Evolutionary conservation across 768 basidiomycete genomes (phyloP).

Genomic region (Tulasnella sp.): DNA sequence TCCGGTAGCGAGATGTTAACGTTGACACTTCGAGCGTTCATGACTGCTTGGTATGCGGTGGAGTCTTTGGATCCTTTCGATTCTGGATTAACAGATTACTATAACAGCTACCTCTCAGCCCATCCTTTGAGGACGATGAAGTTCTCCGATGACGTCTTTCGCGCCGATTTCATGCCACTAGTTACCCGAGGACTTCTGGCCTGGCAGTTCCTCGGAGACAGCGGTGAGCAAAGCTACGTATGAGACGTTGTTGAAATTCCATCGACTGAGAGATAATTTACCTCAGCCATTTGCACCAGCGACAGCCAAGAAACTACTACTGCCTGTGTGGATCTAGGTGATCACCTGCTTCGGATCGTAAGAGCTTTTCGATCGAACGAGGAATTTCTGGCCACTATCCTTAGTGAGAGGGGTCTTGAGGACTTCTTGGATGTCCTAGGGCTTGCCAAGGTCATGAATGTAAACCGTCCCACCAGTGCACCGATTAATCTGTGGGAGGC

Average conservation of each 20-base stretch:
- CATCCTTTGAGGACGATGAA: not conserved
- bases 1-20: not conserved
- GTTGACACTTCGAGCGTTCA: not conserved
- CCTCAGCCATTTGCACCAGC: too few relatives aligned
- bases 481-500: not conserved
- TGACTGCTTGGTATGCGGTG: not conserved
- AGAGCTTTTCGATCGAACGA: too few relatives aligned
- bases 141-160: not conserved
- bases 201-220: not conserved
- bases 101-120: not conserved
- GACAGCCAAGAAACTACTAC: too few relatives aligned
- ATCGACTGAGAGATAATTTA: too few relatives aligned
- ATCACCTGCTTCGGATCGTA: too few relatives aligned
- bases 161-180: not conserved
- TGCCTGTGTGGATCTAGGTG: too few relatives aligned
- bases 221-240: not conserved
- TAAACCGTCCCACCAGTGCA: not conserved
- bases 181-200: not conserved
- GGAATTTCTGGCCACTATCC: too few relatives aligned
- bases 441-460: not conserved
- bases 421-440: not conserved
- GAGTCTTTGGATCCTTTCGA: not conserved
- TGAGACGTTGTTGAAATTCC: not conserved
- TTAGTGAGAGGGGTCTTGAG: too few relatives aligned
- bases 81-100: not conserved